Conservation (phyloP, 345 rosid species). For the Citrus hindsii region DNA sequence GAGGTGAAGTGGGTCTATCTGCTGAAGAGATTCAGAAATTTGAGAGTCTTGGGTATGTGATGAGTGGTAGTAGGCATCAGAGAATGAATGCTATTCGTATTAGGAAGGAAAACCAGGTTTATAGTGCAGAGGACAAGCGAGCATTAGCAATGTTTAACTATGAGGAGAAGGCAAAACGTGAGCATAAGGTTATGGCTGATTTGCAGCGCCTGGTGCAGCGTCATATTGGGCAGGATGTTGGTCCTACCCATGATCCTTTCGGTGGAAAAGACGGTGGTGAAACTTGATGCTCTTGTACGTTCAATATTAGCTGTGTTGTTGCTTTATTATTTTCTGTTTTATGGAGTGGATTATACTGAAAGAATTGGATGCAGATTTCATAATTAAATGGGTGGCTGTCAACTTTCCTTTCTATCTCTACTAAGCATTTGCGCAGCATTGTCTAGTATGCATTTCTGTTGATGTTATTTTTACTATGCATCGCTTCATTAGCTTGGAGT, state of each 20-base stretch:
- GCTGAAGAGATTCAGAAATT: slow-evolving; percentile 95
- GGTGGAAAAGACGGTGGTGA: slow-evolving; percentile 77
- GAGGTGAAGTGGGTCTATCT: slow-evolving; percentile 99
- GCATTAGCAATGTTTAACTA: slow-evolving; percentile 98
- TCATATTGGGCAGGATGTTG: slow-evolving; percentile 94
- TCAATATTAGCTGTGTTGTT: neutral
- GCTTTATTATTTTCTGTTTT: neutral
- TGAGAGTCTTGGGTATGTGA: slow-evolving; percentile 92
- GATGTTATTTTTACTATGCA: neutral
- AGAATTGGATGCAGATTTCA: neutral
- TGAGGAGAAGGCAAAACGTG: slow-evolving; percentile 96
- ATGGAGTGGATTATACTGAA: neutral
- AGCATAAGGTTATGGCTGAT: slow-evolving; percentile 97
- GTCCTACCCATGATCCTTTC: slow-evolving; percentile 93
- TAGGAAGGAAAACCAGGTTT: slow-evolving; percentile 98
- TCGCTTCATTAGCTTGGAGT: neutral
- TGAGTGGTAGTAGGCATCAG: slow-evolving; percentile 98
- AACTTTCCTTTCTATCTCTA: neutral
- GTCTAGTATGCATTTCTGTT: neutral
- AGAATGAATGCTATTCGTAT: slow-evolving; percentile 99
- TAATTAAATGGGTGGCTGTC: neutral
- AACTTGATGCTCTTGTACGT: slow-evolving; percentile 47
- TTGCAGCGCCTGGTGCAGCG: slow-evolving; percentile 90
- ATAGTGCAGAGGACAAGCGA: slow-evolving; percentile 96
- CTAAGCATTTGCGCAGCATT: neutral